Evolutionary conservation across 441 rosid genomes (phyloP).

Genomic region (Populus hybrid): DNA sequence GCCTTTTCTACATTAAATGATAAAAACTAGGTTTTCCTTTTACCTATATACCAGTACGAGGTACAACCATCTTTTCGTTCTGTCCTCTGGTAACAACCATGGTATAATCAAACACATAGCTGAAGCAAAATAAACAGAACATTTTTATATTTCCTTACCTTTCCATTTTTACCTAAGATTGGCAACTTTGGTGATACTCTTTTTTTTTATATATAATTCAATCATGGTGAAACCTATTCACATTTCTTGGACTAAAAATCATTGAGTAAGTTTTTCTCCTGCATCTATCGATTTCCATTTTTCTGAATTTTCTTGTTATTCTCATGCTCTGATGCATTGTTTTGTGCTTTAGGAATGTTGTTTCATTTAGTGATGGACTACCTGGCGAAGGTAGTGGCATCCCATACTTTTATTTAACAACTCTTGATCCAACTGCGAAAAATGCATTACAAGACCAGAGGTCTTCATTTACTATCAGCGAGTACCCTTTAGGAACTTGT

Average conservation of each 20-base stretch:
- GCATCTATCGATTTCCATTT: background rate
- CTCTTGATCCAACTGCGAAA: conserved; percentile 88
- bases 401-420: conserved; percentile 88
- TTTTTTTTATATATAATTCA: background rate
- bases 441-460: conserved; percentile 69
- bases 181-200: background rate
- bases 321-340: background rate
- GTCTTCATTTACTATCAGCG: conserved; percentile 77
- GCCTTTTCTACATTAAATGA: background rate
- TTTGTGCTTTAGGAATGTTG: conserved; percentile 64
- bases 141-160: background rate
- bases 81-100: background rate
- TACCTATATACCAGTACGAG: background rate
- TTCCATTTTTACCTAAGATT: background rate
- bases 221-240: background rate
- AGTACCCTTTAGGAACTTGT: conserved; percentile 85
- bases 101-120: background rate
- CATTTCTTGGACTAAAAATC: background rate
- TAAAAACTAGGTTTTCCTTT: background rate
- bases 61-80: background rate
- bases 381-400: conserved; percentile 62
- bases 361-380: conserved; percentile 82
- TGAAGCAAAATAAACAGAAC: background rate
- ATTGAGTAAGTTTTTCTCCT: background rate
- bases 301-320: background rate